These are phyloP conservation scores for Metarhizium humberi DNA, from an alignment of 2,329 filamentous ascomycete species.

Conservation along the genomic window DNA sequence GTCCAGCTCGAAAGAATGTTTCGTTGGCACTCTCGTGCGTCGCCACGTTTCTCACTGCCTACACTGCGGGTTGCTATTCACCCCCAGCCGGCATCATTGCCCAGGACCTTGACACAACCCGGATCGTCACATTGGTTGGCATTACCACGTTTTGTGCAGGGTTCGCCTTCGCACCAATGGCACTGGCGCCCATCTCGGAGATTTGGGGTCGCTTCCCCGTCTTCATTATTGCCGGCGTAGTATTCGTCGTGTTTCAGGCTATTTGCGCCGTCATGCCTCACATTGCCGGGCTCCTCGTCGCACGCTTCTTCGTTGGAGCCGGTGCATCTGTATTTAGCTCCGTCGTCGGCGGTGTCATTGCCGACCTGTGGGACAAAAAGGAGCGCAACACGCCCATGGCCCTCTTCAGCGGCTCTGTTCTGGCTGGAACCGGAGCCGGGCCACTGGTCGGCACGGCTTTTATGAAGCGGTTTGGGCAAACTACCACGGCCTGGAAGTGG, in stretches of 20 bases:
- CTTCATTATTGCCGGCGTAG: conserved; percentile 61
- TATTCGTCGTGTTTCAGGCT: conserved; percentile 64
- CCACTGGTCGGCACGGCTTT: conserved; percentile 65
- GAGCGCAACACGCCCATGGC: conserved; percentile 86
- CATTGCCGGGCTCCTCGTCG: conserved; percentile 64
- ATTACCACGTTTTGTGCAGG: conserved; percentile 77
- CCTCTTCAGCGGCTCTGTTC: conserved; percentile 68
- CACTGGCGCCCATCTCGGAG: conserved; percentile 79
- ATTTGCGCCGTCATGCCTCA: conserved; percentile 63
- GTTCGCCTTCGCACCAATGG: conserved; percentile 78
- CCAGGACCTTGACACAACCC: conserved; percentile 53
- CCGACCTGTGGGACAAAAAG: conserved; percentile 71
- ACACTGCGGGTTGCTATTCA: conserved; percentile 72
- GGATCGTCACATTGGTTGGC: conserved; percentile 59
- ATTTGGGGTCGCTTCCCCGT: conserved; percentile 80
- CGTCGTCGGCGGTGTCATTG: conserved; percentile 86
- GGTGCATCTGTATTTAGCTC: conserved; percentile 73
- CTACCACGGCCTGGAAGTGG: conserved; percentile 62
- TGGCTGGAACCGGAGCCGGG: conserved; percentile 72
- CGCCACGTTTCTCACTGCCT: conserved; percentile 70
- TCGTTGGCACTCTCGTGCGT: conserved; percentile 66
- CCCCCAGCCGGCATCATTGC: conserved; percentile 59
- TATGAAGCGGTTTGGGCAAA: conserved; percentile 44
- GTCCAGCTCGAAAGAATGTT: conserved; percentile 55
- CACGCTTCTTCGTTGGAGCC: conserved; percentile 68